Evolutionary conservation across 164 flowering plant genomes (phyloP), one percentile per base, ranked within the genome.

Genomic region (Sextonia rubra): DNA sequence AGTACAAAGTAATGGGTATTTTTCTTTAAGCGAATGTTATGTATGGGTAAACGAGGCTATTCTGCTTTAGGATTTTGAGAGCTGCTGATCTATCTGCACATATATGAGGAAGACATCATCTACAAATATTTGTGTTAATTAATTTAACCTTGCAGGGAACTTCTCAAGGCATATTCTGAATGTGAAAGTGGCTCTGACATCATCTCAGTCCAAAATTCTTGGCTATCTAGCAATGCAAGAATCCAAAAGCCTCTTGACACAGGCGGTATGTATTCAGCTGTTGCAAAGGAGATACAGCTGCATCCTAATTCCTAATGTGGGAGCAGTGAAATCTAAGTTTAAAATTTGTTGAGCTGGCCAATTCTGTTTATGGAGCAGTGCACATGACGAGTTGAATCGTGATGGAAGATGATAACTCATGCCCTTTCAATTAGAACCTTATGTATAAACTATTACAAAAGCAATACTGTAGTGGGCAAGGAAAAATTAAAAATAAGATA

Each of bases 131-230:
- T 32, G 23, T 44, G 11, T 68, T 68, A 15, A 44, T n/a, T 25
- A 37, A 6, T 60, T 27, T 6, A 32, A 74, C 67, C 32, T 29
- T 82, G 76, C 87, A 92, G 97, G 84, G 95, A 93, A 70, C 90
- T 96, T 61, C 80, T 93, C 56, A 92, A 90, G 82, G 94, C 89
- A 29, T 96, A 96, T 77, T 84, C 99, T 27, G 76, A 87, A 78
- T 96, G 98, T 56, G 75, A 79, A 71, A 90, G 83, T 73, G 87
- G 99, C 76, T 82, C 91, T 67, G 97, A 83, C 47, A 91, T 96
- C 60, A 90, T 96, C 70, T 69, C 87, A 1, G 90, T 83, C 52
- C 99, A 96, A 80, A 96, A 93, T 81, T 76, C 86, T 24, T 96
- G 98, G 98, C 89, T 96, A 69, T 83, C 97, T 15, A 87, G 88